Conservation (phyloP, 306 rosid species). For the Luffa acutangula region DNA sequence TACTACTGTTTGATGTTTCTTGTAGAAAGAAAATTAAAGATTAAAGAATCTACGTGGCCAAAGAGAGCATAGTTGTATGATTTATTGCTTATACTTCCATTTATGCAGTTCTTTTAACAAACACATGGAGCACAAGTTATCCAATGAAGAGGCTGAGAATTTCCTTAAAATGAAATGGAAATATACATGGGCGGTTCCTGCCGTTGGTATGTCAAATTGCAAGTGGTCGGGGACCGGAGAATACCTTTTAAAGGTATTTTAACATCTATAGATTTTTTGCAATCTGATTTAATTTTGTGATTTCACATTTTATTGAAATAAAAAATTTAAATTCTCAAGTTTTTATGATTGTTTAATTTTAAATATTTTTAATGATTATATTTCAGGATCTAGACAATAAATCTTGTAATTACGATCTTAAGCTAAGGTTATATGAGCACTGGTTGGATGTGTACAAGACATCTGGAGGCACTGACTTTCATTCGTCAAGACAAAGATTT, state of each 20-base stretch:
- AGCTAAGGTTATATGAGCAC: slow-evolving; percentile 49
- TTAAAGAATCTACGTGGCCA: too few relatives aligned
- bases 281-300: background rate
- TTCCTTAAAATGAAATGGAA: slow-evolving; percentile 35
- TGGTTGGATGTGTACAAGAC: slow-evolving; percentile 66
- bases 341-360: background rate
- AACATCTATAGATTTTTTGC: background rate
- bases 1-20: background rate
- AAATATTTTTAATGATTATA: background rate
- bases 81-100: background rate
- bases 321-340: background rate
- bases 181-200: slow-evolving; percentile 70
- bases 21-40: background rate
- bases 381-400: slow-evolving; percentile 41
- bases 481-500: slow-evolving; percentile 44
- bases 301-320: background rate
- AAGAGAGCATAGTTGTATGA: background rate
- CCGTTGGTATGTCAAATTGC: slow-evolving; percentile 58
- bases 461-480: slow-evolving; percentile 56
- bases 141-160: slow-evolving; percentile 48
- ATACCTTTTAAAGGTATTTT: slow-evolving; percentile 56
- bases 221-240: slow-evolving; percentile 80
- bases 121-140: slow-evolving; percentile 55
- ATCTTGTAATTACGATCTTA: slow-evolving; percentile 33
- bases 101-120: slow-evolving; percentile 43